Evolutionary conservation across 73 alveolate species (phyloP).

Genomic region (Paramecium sonneborni): DNA sequence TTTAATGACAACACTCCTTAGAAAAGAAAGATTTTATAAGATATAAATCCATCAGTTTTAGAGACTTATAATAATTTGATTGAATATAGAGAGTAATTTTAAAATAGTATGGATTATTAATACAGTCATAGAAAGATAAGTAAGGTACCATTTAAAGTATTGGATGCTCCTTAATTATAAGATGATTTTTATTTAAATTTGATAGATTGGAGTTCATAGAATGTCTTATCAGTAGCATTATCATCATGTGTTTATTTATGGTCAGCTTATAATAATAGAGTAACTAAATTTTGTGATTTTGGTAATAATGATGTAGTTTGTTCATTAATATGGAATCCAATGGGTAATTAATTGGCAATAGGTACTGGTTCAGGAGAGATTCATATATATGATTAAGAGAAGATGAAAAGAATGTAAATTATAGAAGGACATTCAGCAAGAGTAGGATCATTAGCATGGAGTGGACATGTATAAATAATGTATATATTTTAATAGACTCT

Average conservation of each 20-base stretch:
- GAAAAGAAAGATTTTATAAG: neutral
- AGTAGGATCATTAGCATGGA: conserved; percentile 98
- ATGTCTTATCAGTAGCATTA: conserved; percentile 90
- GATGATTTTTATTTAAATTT: conserved; percentile 98
- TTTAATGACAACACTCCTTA: neutral
- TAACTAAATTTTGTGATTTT: conserved; percentile 72
- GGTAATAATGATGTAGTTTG: conserved; percentile 57
- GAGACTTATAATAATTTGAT: conserved; percentile 11
- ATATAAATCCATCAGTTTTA: neutral
- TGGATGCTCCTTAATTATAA: conserved; percentile 98
- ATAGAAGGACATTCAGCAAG: conserved; percentile 94
- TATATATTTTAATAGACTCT: neutral
- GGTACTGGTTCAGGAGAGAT: conserved; percentile 69
- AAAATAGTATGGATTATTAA: neutral
- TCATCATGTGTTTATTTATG: conserved; percentile 86
- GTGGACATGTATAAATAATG: neutral
- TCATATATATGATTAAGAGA: conserved; percentile 88
- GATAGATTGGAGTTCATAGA: conserved; percentile 94
- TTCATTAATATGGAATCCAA: conserved; percentile 67
- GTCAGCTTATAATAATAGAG: conserved; percentile 73
- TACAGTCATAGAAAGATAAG: conserved; percentile 84
- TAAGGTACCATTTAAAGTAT: conserved; percentile 97
- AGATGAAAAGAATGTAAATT: conserved; percentile 72
- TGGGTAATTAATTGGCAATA: conserved; percentile 68
- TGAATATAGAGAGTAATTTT: neutral